Evolutionary conservation across 352 stramenopile species (phyloP).

Genomic region (Phytophthora boehmeriae): DNA sequence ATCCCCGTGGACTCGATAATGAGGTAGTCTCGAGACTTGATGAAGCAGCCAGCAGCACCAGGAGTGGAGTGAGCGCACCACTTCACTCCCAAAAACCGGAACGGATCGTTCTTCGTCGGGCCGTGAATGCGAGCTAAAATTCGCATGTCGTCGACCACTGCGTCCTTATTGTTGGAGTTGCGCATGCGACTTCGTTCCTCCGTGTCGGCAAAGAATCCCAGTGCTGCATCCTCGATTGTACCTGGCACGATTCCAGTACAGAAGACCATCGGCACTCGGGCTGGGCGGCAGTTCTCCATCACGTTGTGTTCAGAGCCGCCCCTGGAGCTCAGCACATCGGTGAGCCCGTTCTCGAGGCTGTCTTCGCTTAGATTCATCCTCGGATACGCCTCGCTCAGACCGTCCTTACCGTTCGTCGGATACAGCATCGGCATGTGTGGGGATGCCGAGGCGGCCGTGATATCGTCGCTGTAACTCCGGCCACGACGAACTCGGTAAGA

Average conservation of each 20-base stretch:
- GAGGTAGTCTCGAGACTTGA: conserved; percentile 47
- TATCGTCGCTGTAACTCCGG: conserved; percentile 21
- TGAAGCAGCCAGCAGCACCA: conserved; percentile 31
- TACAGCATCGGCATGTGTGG: conserved; percentile 29
- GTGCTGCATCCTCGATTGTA: conserved; percentile 9
- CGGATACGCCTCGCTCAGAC: conserved; percentile 20
- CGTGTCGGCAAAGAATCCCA: conserved; percentile 5
- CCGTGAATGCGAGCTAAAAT: conserved; percentile 43
- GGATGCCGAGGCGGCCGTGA: conserved; percentile 30
- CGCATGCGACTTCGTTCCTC: conserved; percentile 8
- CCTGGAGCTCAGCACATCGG: conserved; percentile 17
- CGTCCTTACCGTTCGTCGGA: conserved; percentile 14
- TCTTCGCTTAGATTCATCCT: conserved; percentile 20
- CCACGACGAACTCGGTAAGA: conserved; percentile 42
- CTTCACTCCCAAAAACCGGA: conserved; percentile 54
- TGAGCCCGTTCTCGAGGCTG: conserved; percentile 15
- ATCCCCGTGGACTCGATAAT: conserved; percentile 38
- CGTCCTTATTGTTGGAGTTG: conserved; percentile 20
- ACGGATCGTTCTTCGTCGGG: conserved; percentile 45
- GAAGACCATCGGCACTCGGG: conserved; percentile 2
- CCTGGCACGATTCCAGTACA: conserved; percentile 5
- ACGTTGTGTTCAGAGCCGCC: conserved; percentile 6
- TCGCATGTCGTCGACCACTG: conserved; percentile 27
- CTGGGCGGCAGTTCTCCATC: background rate
- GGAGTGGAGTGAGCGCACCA: conserved; percentile 46